These are phyloP conservation scores for Obba rivulosa DNA, from an alignment of 768 basidiomycete species.

Conservation along the genomic window DNA sequence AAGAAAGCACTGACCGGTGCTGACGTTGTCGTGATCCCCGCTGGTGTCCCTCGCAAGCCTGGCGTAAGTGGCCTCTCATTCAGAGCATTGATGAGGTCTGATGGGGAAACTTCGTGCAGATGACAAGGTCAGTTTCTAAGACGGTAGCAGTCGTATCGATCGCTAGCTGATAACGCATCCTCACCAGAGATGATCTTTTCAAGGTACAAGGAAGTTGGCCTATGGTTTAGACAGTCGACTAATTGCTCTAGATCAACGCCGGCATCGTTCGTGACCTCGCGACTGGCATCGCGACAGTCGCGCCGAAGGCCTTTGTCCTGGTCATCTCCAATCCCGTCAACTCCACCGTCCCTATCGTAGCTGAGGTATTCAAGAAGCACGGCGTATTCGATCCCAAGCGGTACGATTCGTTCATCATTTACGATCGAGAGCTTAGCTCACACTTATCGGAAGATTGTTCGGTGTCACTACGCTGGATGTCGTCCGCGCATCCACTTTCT, in stretches of 20 bases:
- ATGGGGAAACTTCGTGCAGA: conserved; percentile 26
- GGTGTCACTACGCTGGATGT: conserved; percentile 98
- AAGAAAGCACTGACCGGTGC: conserved; percentile 81
- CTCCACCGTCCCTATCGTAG: conserved; percentile 97
- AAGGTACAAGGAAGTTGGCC: conserved; percentile 46
- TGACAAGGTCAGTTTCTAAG: conserved; percentile 40
- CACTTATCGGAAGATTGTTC: conserved; percentile 58
- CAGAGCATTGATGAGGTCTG: background rate
- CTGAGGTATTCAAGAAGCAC: conserved; percentile 91
- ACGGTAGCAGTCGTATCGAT: background rate
- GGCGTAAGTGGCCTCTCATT: conserved; percentile 50
- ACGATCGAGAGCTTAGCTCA: background rate
- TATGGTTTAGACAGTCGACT: conserved; percentile 1
- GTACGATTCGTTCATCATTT: conserved; percentile 34
- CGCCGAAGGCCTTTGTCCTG: conserved; percentile 88
- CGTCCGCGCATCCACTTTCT: conserved; percentile 96
- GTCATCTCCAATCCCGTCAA: conserved; percentile 99
- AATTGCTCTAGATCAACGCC: conserved; percentile 77
- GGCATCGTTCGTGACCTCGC: conserved; percentile 95
- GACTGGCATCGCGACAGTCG: conserved; percentile 74
- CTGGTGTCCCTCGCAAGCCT: conserved; percentile 94
- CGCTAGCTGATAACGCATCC: conserved; percentile 5
- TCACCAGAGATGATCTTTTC: conserved; percentile 85
- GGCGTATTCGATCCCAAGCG: conserved; percentile 89
- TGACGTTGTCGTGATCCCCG: conserved; percentile 90